A percentile compares a stretch with the other conserved stretches of the same genome.
These are phyloP conservation scores for Penicillium goetzii DNA, from an alignment of 495 filamentous ascomycete species.

Conservation along the genomic window DNA sequence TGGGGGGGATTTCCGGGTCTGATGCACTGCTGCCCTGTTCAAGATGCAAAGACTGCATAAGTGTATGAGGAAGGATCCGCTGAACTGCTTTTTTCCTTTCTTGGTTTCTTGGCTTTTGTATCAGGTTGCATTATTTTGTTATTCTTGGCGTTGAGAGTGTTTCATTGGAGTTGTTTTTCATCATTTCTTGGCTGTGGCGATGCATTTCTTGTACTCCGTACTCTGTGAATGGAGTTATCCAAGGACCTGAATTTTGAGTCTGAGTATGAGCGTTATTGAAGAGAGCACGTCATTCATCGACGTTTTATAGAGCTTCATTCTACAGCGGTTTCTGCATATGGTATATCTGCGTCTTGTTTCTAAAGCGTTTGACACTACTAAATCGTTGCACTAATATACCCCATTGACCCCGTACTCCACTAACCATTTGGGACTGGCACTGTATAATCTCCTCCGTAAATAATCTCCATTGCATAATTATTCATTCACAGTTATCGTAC, in stretches of 20 bases:
- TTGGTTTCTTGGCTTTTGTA: not conserved
- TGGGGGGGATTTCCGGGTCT: not conserved
- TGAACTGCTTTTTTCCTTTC: not conserved
- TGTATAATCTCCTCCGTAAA: not conserved
- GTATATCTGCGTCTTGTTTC: too few relatives aligned
- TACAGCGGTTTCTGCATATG: not conserved
- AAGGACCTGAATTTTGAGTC: not conserved
- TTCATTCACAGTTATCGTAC: not conserved
- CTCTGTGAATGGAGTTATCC: not conserved
- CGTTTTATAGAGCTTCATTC: not conserved
- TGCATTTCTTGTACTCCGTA: not conserved
- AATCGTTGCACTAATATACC: too few relatives aligned
- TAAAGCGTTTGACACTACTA: too few relatives aligned
- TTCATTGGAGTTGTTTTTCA: not conserved
- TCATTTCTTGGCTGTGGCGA: not conserved
- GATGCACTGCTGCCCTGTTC: not conserved
- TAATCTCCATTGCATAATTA: not conserved
- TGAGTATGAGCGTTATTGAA: not conserved
- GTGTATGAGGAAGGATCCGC: not conserved
- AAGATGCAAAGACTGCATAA: not conserved
- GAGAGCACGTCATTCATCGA: not conserved
- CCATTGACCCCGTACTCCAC: too few relatives aligned
- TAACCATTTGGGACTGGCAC: not conserved
- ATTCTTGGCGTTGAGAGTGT: not conserved
- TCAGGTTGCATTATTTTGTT: not conserved